Conservation (phyloP, 768 basidiomycete species). For the Amanita exitialis region DNA sequence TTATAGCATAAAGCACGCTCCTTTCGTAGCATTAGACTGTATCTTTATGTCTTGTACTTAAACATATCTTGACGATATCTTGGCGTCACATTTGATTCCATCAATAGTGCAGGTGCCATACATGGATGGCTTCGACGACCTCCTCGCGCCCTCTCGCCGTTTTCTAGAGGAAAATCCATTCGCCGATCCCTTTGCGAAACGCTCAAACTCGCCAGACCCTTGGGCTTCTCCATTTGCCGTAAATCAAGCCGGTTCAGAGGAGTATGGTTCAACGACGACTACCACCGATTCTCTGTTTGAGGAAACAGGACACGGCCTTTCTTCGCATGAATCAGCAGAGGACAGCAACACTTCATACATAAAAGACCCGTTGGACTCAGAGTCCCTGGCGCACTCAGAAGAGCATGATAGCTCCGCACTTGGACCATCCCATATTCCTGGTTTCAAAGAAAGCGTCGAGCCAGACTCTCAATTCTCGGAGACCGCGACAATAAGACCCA, state of each 20-base stretch:
- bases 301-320: conserved; percentile 5
- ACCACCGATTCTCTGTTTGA: conserved; percentile 2
- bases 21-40: neutral
- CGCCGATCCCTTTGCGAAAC: conserved; percentile 58
- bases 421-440: conserved; percentile 23
- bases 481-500: conserved; percentile 31
- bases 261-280: conserved; percentile 14
- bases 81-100: neutral
- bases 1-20: neutral
- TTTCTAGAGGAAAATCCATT: conserved; percentile 71
- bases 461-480: conserved; percentile 24
- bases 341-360: neutral
- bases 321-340: conserved; percentile 12
- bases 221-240: conserved; percentile 55
- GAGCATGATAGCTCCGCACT: conserved; percentile 13
- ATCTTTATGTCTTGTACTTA: neutral
- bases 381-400: conserved; percentile 20
- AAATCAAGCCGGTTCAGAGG: conserved; percentile 17
- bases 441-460: conserved; percentile 43
- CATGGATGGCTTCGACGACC: conserved; percentile 77
- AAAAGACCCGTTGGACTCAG: conserved; percentile 31
- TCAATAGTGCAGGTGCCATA: neutral
- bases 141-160: conserved; percentile 50
- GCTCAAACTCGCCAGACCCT: conserved; percentile 65
- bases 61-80: neutral